phyloP scores from a whole-genome alignment of 305 asterid genomes.

The Fraxinus ornus region DNA sequence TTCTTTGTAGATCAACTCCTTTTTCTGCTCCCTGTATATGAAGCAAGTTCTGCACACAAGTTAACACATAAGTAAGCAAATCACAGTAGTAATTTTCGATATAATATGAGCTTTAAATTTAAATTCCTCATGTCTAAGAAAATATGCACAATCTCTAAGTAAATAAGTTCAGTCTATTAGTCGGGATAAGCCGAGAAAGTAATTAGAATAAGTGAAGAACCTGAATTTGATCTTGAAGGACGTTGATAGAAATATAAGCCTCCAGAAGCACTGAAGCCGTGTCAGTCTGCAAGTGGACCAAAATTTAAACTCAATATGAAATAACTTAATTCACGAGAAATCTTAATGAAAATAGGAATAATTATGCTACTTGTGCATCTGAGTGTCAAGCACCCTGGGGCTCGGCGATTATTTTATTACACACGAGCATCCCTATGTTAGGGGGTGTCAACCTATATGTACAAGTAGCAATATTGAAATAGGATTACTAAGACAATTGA shows the following conservation, averaged over 20 bases:
- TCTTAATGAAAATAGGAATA: not conserved
- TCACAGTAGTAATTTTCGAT: not conserved
- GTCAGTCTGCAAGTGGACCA: slow-evolving; percentile 37
- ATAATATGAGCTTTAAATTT: not conserved
- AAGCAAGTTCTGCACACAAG: slow-evolving; percentile 28
- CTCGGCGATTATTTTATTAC: too few relatives aligned
- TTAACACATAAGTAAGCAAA: not conserved
- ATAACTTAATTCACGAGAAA: too few relatives aligned
- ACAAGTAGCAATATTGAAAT: too few relatives aligned
- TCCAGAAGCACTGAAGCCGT: slow-evolving; percentile 65
- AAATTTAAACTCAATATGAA: too few relatives aligned
- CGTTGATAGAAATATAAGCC: slow-evolving; percentile 48
- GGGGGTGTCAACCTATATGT: too few relatives aligned
- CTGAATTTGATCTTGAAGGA: slow-evolving; percentile 53
- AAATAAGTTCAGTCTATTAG: not conserved
- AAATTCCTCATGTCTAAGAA: not conserved
- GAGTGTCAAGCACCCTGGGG: too few relatives aligned
- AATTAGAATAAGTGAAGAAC: slow-evolving; percentile 26
- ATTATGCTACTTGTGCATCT: too few relatives aligned
- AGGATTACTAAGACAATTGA: not conserved
- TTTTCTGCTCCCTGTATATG: slow-evolving; percentile 26
- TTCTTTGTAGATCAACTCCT: slow-evolving; percentile 28
- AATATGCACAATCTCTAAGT: not conserved
- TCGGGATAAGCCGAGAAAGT: not conserved
- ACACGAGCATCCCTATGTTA: too few relatives aligned